A percentile compares a stretch with the other conserved stretches of the same genome.
phyloP scores from a whole-genome alignment of 345 rosid species.

The Erucastrum elatum region DNA sequence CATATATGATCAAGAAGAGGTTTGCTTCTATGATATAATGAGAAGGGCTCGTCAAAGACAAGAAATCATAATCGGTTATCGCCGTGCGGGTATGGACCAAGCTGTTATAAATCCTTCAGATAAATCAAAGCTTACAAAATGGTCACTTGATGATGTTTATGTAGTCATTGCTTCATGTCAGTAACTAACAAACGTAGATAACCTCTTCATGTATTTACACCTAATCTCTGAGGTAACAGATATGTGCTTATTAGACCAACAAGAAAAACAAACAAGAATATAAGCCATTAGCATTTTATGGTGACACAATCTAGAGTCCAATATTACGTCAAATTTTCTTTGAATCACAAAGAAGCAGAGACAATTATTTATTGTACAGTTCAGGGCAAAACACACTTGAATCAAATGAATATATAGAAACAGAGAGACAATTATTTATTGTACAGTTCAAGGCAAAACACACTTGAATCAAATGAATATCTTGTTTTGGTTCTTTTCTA shows the following conservation, averaged over 20 bases:
- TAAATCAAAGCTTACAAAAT: slow-evolving; percentile 63
- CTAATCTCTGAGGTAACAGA: slow-evolving; percentile 1
- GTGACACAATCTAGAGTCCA: not conserved
- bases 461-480: not conserved
- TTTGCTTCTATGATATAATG: slow-evolving; percentile 72
- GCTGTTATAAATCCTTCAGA: slow-evolving; percentile 72
- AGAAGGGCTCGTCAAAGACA: slow-evolving; percentile 66
- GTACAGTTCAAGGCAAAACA: not conserved
- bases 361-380: slow-evolving; percentile 1
- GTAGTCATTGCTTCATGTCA: slow-evolving; percentile 70
- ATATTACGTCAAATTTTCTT: not conserved
- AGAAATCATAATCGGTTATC: slow-evolving; percentile 78
- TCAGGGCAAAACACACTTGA: not conserved
- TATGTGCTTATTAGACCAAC: not conserved
- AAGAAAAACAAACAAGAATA: not conserved
- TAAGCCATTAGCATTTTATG: not conserved
- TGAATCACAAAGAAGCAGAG: not conserved
- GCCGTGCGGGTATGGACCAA: slow-evolving; percentile 63
- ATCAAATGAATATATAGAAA: not conserved
- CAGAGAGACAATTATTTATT: slow-evolving; percentile 4
- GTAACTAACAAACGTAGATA: slow-evolving; percentile 14
- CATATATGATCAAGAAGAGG: slow-evolving; percentile 78
- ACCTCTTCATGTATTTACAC: not conserved
- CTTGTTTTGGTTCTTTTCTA: not conserved
- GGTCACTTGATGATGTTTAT: slow-evolving; percentile 85